Base-by-base conservation (phyloP, 176 grass and related monocot species). In the Stipa capillata region DNA sequence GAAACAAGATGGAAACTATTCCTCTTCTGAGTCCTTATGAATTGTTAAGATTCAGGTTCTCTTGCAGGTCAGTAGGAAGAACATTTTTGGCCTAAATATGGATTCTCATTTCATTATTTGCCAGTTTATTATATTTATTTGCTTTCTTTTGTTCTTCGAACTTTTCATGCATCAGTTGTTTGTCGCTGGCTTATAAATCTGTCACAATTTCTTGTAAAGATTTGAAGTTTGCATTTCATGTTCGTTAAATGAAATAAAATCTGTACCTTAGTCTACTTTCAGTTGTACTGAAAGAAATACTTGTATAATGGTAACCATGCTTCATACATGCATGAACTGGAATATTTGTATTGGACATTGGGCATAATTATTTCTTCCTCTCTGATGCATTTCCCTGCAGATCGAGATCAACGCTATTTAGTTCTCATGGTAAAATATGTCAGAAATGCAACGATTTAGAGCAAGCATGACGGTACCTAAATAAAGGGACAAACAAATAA, bases 11-110 rank as follows among this genome's bases (percentile, higher is more conserved):
- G 87, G 82, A 55, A 50, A 7, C 23, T 64, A 7, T 78, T 60
- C 66, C 82, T 78, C 85, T 88, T 70, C 74, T 82, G 0, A 82
- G 31, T 51, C 82, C 75, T 27, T 67, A 37, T 82, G 59, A 88
- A 65, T 73, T 74, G 44, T 51, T 53, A 13, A 55, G 33, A 68
- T 84, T 90, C 63, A 64, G 66, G 44, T 78, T 90, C 58, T 86
- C 75, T 25, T 71, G 79, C 69, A 86, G 82, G 79, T 84, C 23
- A 74, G 69, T 84, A 73, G 52, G 27, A 66, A 50, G 28, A 65
- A 64, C 20, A 3, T 48, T n/a, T 51, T 33, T 58, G 13, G 3
- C 56, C 48, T n/a, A 55, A 44, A 72, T 51, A 62, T 12, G 36
- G 74, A 64, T 73, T 10, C 79, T 47, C 1, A 27, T 65, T 77